Evolutionary conservation across 2,329 filamentous ascomycete genomes (phyloP), one percentile per base, ranked within the genome.

Genomic region (Arachnomyces sp.): DNA sequence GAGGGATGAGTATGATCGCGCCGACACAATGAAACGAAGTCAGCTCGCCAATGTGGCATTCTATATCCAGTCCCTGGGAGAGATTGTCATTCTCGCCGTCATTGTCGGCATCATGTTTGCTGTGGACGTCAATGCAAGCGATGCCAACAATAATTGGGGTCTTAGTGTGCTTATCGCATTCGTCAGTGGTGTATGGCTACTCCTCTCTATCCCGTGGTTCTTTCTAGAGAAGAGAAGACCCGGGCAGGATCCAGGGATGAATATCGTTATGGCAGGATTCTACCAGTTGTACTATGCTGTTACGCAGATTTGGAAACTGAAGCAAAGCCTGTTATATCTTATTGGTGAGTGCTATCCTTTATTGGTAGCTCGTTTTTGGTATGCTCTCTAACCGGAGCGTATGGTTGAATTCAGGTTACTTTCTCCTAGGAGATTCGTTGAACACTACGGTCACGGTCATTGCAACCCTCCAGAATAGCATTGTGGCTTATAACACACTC

Each of bases 381-480:
- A n/a, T n/a, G n/a, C n/a, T n/a, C n/a, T n/a, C n/a, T n/a, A n/a
- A n/a, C n/a, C n/a, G n/a, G n/a, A n/a, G n/a, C n/a, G n/a, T n/a
- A n/a, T n/a, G n/a, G n/a, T n/a, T n/a, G n/a, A n/a, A n/a, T n/a
- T n/a, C 46, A 59, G 69, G 71, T 3, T 84, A 82, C 52, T 84
- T 84, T 53, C 65, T 84, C 2, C 71, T 84, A 0, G 80, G 78
- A n/a, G 81, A 84, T 57, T 79, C 75, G 1, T 66, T 84, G 28
- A 84, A 84, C 55, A 85, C 81, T 0, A 82, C 80, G 0, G 77
- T 83, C 4, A 84, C 81, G 0, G 78, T 84, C 15, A 77, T 84
- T 25, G 69, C 65, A 1, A 84, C 78, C 0, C 59, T 83, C 4
- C 81, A 84, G 52, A 83, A 83, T 48, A 68, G 68, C 28, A 72